A percentile compares a stretch with the other conserved stretches of the same genome.
These are phyloP conservation scores for Fusarium sp. DNA, from an alignment of 2,329 filamentous ascomycete genomes.

Conservation along the genomic window DNA sequence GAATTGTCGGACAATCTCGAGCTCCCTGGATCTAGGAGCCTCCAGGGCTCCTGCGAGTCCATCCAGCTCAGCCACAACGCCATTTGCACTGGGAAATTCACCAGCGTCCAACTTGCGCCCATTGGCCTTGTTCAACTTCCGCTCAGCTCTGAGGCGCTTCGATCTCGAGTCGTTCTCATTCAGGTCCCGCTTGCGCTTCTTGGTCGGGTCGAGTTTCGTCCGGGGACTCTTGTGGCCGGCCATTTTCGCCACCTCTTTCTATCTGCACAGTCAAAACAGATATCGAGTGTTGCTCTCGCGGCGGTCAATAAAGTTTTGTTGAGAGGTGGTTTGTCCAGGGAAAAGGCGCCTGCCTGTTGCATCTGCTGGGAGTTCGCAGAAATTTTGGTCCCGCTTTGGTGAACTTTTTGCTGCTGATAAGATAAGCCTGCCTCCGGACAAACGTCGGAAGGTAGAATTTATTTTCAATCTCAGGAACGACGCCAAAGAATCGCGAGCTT, in stretches of 20 bases:
- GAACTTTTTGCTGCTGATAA: constrained; percentile 55
- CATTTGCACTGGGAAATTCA: constrained; percentile 9
- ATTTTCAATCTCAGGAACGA: constrained; percentile 30
- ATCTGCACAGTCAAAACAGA: constrained; percentile 9
- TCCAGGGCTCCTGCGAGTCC: constrained; percentile 26
- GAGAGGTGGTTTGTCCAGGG: constrained; percentile 26
- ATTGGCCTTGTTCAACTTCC: constrained; percentile 43
- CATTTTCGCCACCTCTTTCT: constrained; percentile 44
- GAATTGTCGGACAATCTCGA: constrained; percentile 42
- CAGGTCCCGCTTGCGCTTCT: constrained; percentile 60
- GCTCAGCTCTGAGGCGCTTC: constrained; percentile 53
- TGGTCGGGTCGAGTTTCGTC: constrained; percentile 51
- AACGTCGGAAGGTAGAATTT: constrained; percentile 46
- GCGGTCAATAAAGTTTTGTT: constrained; percentile 14
- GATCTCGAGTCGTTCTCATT: constrained; percentile 54
- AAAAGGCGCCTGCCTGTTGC: constrained; percentile 25
- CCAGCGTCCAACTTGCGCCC: constrained; percentile 30
- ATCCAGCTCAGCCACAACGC: constrained; percentile 27
- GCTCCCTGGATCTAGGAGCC: constrained; percentile 31
- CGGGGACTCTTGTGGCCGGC: constrained; percentile 47
- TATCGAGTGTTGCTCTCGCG: constrained; percentile 28
- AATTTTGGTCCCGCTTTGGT: constrained; percentile 53
- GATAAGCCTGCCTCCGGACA: constrained; percentile 49
- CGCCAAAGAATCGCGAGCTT: constrained; percentile 32
- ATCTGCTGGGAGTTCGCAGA: constrained; percentile 42